These are phyloP conservation scores for Solanum rostratum DNA, from an alignment of 257 asterid species.

Conservation along the genomic window DNA sequence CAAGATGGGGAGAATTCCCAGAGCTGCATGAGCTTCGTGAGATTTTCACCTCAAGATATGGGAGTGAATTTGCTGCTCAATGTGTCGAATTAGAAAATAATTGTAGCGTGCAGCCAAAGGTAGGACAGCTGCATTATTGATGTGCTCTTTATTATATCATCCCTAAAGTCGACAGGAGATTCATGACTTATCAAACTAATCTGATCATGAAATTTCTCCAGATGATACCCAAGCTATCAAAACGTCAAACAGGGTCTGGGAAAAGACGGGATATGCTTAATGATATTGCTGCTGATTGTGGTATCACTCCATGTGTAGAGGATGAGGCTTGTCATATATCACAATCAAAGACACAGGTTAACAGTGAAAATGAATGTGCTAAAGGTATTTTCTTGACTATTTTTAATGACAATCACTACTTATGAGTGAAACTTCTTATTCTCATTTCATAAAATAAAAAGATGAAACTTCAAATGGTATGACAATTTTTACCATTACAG, in stretches of 20 bases:
- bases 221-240: conserved; percentile 24
- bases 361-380: background rate
- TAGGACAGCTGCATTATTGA: background rate
- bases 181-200: background rate
- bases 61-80: conserved; percentile 20
- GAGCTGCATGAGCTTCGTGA: conserved; percentile 35
- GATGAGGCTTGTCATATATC: background rate
- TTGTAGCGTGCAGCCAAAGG: conserved; percentile 28
- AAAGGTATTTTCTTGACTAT: conserved; percentile 3
- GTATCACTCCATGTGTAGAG: conserved; percentile 6
- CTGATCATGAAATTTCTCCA: background rate
- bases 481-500: background rate
- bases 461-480: background rate
- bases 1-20: conserved; percentile 38
- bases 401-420: background rate
- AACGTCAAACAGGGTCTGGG: conserved; percentile 18
- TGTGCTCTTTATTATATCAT: background rate
- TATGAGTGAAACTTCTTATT: background rate
- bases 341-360: background rate
- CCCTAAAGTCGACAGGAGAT: background rate
- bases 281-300: conserved; percentile 26
- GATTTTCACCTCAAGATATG: conserved; percentile 20
- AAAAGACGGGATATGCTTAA: conserved; percentile 10
- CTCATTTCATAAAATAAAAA: background rate
- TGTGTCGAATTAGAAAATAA: conserved; percentile 19